Base-by-base conservation (phyloP, 305 asterid genomes). In the Solanum chacoense region DNA sequence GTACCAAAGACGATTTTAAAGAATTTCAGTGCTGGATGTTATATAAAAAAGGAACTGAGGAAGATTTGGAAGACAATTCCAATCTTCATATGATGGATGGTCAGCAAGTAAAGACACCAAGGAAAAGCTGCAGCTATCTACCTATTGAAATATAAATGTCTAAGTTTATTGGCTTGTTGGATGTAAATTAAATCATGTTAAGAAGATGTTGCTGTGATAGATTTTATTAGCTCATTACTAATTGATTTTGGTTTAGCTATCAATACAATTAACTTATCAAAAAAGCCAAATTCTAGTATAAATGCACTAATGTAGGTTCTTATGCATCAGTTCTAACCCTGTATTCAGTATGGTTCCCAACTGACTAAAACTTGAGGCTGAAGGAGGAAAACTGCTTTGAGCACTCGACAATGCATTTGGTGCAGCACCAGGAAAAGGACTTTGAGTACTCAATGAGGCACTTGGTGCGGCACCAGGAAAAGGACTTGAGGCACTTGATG, bases 301-400 rank as follows among this genome's bases (percentile, higher is more conserved):
- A 88, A 55, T 85, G 77, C 59, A 91, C 88, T 71, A 65, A 59
- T 65, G 55, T 20, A 63, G 74, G 37, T 76, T 50, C 2, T 2
- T 55, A 22, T 74, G 72, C 59, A 45, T 29, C 72, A 76, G 81
- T 90, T 59, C 95, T 71, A 90, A 94, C 96, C 98, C 93, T 90
- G 94, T 88, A 90, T 89, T 90, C 75, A 92, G 80, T 78, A 96
- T 86, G 76, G 96, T 92, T 84, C 92, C 93, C 90, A 97, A 84
- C 90, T 96, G 98, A 89, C 94, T 89, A 91, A 97, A 96, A 90
- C 93, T 94, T 26, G 98, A 94, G 20, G 93, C 93, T 37, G 93
- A 90, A 88, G 96, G 91, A 88, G 98, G 91, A 87, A 88, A 88
- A 85, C 88, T 91, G 83, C 76, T 92, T 92, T 91, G 91, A 88